A percentile compares a stretch with the other conserved stretches of the same genome.
Evolutionary conservation across 2,329 filamentous ascomycete species (phyloP).

Genomic region (Colletotrichum acutatum): DNA sequence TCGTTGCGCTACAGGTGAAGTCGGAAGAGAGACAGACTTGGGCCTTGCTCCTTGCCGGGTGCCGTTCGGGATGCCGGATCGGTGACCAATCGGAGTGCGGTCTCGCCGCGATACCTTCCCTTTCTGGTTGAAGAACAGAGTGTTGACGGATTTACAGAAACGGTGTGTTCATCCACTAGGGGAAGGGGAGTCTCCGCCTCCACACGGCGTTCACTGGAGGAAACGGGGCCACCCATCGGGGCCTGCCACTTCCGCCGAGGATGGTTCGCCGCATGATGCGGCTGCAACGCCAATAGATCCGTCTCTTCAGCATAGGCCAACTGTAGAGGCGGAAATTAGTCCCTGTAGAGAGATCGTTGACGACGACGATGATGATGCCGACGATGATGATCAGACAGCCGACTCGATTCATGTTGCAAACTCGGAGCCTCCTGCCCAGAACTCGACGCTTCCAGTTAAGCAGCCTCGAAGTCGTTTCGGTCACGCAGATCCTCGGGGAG

Average conservation of each 20-base stretch:
- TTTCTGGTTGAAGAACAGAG: not conserved
- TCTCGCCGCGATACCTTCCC: not conserved
- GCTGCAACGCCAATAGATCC: not conserved
- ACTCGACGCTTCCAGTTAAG: not conserved
- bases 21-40: not conserved
- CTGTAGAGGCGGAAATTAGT: not conserved
- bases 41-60: not conserved
- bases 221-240: not conserved
- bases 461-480: not conserved
- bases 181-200: constrained; percentile 13
- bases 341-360: not conserved
- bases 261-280: not conserved
- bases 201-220: constrained; percentile 11
- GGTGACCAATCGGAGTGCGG: constrained; percentile 11
- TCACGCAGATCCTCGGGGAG: not conserved
- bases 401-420: constrained; percentile 1
- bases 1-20: not conserved
- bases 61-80: not conserved
- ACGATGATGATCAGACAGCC: not conserved
- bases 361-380: not conserved
- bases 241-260: not conserved
- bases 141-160: constrained; percentile 28
- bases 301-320: not conserved
- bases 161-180: constrained; percentile 31
- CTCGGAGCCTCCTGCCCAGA: not conserved